Base-by-base conservation (phyloP, 306 rosid genomes). In the Coriaria nepalensis region DNA sequence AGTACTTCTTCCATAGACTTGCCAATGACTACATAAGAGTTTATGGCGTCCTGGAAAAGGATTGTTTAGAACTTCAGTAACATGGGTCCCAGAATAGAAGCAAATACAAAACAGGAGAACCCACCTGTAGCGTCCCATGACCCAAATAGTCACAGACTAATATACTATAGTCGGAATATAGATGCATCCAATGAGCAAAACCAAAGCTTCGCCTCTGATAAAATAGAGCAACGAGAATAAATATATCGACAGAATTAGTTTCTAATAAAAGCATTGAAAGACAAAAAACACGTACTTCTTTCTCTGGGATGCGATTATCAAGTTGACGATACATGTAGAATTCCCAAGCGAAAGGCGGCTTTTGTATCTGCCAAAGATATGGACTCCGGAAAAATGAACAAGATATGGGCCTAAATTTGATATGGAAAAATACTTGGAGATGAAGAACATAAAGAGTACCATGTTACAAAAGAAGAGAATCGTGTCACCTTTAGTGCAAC, bases 281-380 rank as follows among this genome's bases (percentile, higher is more conserved):
- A 13, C 36, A 49, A 49, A 33, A 10, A 58, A 2, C 9, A 8
- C 81, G 38, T 71, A 81, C 95, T 66, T 78, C 81, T 58, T 79
- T 73, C 33, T 51, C 72, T 49, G 57, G 50, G 71, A 90, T 78
- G 45, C 84, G 82, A 45, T 34, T 65, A 74, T 90, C 95, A 45
- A 90, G 90, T 75, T 77, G 92, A 47, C 87, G 94, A 52, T 90
- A 84, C 79, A 90, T 77, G 67, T 84, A 90, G 73, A 90, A 84
- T 65, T 81, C 97, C 97, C 95, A 90, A 49, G 84, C 65, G 75
- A 74, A 90, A 70, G 92, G 69, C 50, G 97, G 97, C 63, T 69
- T 84, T 73, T 84, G 97, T 63, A 90, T 73, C 95, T 84, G 79
- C 42, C 61, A 68, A 54, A 52, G 11, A 57, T 45, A 53, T 13